A percentile compares a stretch with the other conserved stretches of the same genome.
Conservation (phyloP, 2,329 filamentous ascomycete species). For the Rutstroemia sp. region DNA sequence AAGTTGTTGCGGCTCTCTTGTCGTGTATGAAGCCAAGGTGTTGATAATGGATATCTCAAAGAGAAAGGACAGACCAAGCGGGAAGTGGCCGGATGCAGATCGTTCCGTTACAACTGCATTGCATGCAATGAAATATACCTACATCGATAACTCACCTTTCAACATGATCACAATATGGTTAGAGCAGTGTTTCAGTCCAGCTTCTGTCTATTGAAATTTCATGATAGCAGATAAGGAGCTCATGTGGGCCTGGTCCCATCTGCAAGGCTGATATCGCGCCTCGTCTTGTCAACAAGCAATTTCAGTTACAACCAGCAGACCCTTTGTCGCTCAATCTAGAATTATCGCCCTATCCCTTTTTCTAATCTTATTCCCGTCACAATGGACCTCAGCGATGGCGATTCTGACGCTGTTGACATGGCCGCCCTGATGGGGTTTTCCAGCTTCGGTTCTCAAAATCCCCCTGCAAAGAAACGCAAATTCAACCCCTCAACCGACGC, state of each 20-base stretch:
- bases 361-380: not conserved
- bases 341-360: not conserved
- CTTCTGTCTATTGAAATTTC: too few relatives aligned
- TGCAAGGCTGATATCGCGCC: constrained; percentile 7
- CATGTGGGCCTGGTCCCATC: not conserved
- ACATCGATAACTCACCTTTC: too few relatives aligned
- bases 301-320: not conserved
- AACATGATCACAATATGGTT: too few relatives aligned
- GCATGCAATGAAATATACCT: too few relatives aligned
- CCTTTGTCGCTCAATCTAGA: too few relatives aligned
- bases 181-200: too few relatives aligned
- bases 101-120: too few relatives aligned
- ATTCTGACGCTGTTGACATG: constrained; percentile 20
- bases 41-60: too few relatives aligned
- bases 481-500: constrained; percentile 51
- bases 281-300: not conserved
- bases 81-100: too few relatives aligned
- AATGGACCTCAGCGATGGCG: constrained; percentile 6
- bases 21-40: not conserved
- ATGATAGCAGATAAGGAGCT: not conserved
- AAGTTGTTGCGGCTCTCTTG: not conserved
- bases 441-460: constrained; percentile 53
- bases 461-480: constrained; percentile 56
- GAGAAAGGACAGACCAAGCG: too few relatives aligned
- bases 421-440: constrained; percentile 65